phyloP scores from a whole-genome alignment of 306 rosid species.

The Styphnolobium japonicum region DNA sequence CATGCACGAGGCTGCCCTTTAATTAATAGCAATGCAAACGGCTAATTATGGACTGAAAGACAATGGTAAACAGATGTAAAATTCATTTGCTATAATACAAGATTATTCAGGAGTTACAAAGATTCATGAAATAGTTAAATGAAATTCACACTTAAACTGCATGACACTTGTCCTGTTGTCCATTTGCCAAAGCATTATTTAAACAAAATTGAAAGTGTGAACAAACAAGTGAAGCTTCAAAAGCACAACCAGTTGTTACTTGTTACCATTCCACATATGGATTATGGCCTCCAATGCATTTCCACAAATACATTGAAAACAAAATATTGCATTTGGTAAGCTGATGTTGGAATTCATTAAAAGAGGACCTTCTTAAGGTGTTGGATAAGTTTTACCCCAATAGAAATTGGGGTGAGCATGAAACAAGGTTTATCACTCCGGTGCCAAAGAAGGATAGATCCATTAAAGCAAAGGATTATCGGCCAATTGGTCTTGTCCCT shows the following conservation, averaged over 20 bases:
- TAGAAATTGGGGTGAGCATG: too few species aligned
- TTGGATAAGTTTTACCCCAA: too few species aligned
- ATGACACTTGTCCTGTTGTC: not conserved
- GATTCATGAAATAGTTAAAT: not conserved
- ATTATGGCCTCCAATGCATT: not conserved
- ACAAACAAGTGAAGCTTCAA: not conserved
- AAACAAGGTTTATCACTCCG: too few species aligned
- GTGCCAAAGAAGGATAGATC: not conserved
- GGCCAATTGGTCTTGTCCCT: not conserved
- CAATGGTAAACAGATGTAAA: not conserved
- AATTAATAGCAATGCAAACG: constrained; percentile 18
- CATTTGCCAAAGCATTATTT: not conserved
- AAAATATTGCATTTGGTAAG: not conserved
- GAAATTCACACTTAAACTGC: not conserved
- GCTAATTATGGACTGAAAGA: not conserved
- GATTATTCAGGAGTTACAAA: not conserved
- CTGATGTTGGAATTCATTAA: not conserved
- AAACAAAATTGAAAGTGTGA: constrained; percentile 1
- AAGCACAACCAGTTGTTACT: not conserved
- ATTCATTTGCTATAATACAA: not conserved
- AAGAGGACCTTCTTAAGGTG: too few species aligned
- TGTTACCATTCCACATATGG: not conserved
- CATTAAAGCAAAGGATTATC: not conserved
- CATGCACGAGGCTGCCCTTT: not conserved
- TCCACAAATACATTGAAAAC: not conserved